These are phyloP conservation scores for Cicer chorassanicum DNA, from an alignment of 306 rosid genomes.

Conservation along the genomic window DNA sequence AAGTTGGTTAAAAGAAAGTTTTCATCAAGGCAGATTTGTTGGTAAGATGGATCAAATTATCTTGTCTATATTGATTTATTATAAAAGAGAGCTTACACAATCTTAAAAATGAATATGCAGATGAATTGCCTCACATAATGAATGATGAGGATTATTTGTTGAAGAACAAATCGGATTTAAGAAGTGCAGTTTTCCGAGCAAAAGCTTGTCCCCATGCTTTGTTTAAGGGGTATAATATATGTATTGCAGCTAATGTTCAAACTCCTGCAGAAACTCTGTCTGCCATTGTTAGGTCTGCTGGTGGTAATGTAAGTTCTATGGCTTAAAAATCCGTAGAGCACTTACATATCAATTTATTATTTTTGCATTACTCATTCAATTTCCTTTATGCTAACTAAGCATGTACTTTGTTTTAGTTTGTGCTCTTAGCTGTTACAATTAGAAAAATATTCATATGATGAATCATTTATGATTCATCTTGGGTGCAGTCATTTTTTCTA, in stretches of 20 bases:
- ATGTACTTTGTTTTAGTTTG: background rate
- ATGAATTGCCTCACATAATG: conserved; percentile 71
- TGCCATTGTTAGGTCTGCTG: conserved; percentile 75
- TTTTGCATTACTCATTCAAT: background rate
- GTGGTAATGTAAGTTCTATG: conserved; percentile 76
- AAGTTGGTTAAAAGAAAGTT: conserved; percentile 85
- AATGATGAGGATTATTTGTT: conserved; percentile 66
- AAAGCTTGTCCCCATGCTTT: conserved; percentile 64
- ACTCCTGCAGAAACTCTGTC: conserved; percentile 65
- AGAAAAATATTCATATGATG: conserved; percentile 2
- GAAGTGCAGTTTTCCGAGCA: conserved; percentile 71
- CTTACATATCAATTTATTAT: background rate
- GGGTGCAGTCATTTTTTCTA: background rate
- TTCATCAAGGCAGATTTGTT: conserved; percentile 74
- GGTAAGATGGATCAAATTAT: conserved; percentile 60
- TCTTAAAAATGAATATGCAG: conserved; percentile 55
- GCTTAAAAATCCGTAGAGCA: background rate
- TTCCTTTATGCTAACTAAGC: conserved; percentile 23
- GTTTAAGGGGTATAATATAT: conserved; percentile 73
- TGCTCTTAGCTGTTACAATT: background rate
- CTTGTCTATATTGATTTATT: conserved; percentile 16
- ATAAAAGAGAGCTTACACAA: conserved; percentile 31
- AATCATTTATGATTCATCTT: background rate
- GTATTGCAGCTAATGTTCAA: conserved; percentile 71
- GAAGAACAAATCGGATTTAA: conserved; percentile 69